A percentile compares a stretch with the other conserved stretches of the same genome.
Conservation (phyloP, 352 stramenopile genomes). For the Pythium monospermum region DNA sequence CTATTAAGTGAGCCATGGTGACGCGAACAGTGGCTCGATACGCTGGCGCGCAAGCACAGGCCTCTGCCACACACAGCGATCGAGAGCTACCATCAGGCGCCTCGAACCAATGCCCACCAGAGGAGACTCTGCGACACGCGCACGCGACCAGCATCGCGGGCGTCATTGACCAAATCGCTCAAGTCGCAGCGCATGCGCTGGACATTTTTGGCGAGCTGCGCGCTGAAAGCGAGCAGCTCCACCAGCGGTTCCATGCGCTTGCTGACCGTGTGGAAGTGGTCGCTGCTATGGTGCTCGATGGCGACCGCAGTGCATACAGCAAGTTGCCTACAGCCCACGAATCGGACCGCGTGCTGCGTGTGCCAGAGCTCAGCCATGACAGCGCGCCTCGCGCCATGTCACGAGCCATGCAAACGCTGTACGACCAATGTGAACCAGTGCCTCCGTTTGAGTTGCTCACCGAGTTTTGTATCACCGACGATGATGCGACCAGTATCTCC, state of each 20-base stretch:
- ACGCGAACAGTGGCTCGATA: slow-evolving; percentile 6
- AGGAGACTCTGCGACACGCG: slow-evolving; percentile 43
- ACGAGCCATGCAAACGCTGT: slow-evolving; percentile 15
- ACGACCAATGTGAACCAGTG: slow-evolving; percentile 33
- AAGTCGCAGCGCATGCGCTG: slow-evolving; percentile 41
- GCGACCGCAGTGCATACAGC: slow-evolving; percentile 6
- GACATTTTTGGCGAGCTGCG: slow-evolving; percentile 47
- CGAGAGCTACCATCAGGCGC: not conserved
- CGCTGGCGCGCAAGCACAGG: slow-evolving; percentile 8
- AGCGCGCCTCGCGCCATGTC: not conserved
- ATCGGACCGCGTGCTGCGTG: slow-evolving; percentile 23
- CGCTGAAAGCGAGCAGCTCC: slow-evolving; percentile 13
- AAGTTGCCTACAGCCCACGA: slow-evolving; percentile 19
- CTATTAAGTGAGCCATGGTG: too few species aligned
- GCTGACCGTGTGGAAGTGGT: slow-evolving; percentile 29
- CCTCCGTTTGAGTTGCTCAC: slow-evolving; percentile 33
- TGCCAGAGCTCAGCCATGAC: slow-evolving; percentile 14
- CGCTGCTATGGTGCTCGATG: slow-evolving; percentile 20
- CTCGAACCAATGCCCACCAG: slow-evolving; percentile 6
- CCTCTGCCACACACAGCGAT: not conserved
- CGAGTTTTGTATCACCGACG: slow-evolving; percentile 36
- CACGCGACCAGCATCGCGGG: slow-evolving; percentile 40
- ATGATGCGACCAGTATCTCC: slow-evolving; percentile 15
- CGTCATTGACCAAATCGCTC: slow-evolving; percentile 46
- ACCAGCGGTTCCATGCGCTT: slow-evolving; percentile 26